Conservation (phyloP, 805 yeast species). For the Nakazawaea ambrosiae region DNA sequence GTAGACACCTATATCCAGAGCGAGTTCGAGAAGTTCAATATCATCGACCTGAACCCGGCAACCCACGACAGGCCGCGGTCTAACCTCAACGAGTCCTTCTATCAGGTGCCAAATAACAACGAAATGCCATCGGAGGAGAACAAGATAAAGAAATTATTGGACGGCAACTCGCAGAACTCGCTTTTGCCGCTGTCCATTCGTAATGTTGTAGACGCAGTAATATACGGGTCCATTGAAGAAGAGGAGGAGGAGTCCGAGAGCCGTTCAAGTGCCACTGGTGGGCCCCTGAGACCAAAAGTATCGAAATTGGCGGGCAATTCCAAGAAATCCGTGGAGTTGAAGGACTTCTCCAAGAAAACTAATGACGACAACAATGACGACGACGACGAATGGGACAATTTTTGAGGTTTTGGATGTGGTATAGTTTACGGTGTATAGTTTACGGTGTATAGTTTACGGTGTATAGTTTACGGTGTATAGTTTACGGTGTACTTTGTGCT, state of each 20-base stretch:
- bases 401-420: too few relatives aligned
- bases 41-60: slow-evolving; percentile 10
- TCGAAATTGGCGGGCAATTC: too few relatives aligned
- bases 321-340: too few relatives aligned
- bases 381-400: too few relatives aligned
- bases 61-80: background rate
- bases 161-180: slow-evolving; percentile 1
- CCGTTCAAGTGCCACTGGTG: too few relatives aligned
- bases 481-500: too few relatives aligned
- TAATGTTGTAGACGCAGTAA: slow-evolving; percentile 11
- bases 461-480: too few relatives aligned
- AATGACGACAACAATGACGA: too few relatives aligned
- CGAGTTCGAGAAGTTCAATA: slow-evolving; percentile 11
- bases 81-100: slow-evolving; percentile 1
- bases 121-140: slow-evolving; percentile 4
- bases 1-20: slow-evolving; percentile 11
- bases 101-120: slow-evolving; percentile 1
- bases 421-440: too few relatives aligned
- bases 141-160: slow-evolving; percentile 9
- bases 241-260: slow-evolving; percentile 1
- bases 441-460: too few relatives aligned
- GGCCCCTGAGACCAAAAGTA: too few relatives aligned
- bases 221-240: slow-evolving; percentile 7
- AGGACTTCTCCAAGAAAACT: too few relatives aligned
- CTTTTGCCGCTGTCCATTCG: slow-evolving; percentile 5